Evolutionary conservation across 352 stramenopile species (phyloP), one percentile per base, ranked within the genome.

Genomic region (Plasmopara muralis): DNA sequence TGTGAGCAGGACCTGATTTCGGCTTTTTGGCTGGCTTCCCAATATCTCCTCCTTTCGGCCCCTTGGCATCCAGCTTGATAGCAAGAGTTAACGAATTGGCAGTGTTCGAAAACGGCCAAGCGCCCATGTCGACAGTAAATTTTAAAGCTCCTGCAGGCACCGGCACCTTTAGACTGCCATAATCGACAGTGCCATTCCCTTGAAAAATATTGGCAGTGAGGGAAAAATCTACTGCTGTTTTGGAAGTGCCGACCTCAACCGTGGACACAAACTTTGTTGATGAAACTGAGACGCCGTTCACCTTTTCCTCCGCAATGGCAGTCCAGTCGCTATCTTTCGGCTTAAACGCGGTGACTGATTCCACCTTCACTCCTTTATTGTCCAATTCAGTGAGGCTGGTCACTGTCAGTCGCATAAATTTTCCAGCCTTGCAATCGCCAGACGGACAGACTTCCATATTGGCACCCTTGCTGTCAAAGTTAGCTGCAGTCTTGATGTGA

Each of bases 381-480:
- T 48, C 39, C 6, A 68, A 9, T 41, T 80, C 70, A 10, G 68
- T 60, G 6, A 80, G 50, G 20, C 62, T 67, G 0, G 48, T 40
- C 16, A 77, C 57, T 7, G 53, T 43, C 28, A 98, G 79, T 55
- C 89, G 79, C 89, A 98, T 97, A 72, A 97, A 97, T 34, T 93
- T 97, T 28, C 81, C 78, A 44, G 87, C 93, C 4, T 72, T 85
- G 35, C 80, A 95, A 37, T 78, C 57, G 13, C 65, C 65, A n/a
- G 52, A 60, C 8, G 72, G 68, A 29, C 72, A 79, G 0, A 83
- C 48, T 20, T 66, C 20, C 38, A 83, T 77, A 30, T 69, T 66
- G n/a, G 54, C 68, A 10, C 60, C 63, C 0, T 14, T 13, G 2
- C 54, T 57, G 25, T 53, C 59, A 29, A 82, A 76, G 38, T 68